Evolutionary conservation across 164 flowering plant genomes (phyloP).

Genomic region (Brasenia schreberi): DNA sequence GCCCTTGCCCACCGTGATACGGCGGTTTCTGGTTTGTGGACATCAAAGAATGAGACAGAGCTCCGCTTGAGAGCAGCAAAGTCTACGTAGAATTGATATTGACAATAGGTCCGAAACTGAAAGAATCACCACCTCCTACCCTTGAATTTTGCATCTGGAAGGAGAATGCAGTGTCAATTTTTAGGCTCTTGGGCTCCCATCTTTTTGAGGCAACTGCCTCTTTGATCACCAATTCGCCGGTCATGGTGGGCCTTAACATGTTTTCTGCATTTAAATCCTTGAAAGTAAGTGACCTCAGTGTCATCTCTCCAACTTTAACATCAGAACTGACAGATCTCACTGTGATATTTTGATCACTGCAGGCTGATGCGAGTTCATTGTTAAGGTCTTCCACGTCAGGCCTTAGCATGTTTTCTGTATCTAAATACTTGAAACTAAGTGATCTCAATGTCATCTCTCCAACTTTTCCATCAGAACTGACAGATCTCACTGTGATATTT

Average conservation of each 20-base stretch:
- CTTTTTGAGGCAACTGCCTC: conserved; percentile 25
- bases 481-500: too few species aligned
- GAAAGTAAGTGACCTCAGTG: background rate
- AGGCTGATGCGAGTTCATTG: background rate
- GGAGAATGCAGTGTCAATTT: conserved; percentile 15
- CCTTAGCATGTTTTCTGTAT: too few species aligned
- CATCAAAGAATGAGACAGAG: conserved; percentile 37
- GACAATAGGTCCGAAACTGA: background rate
- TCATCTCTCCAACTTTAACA: background rate
- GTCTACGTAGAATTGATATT: conserved; percentile 13
- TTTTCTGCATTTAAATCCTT: background rate
- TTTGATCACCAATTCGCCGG: conserved; percentile 2
- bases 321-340: conserved; percentile 1
- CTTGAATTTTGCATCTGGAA: conserved; percentile 14
- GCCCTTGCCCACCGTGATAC: conserved; percentile 50
- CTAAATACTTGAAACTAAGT: too few species aligned
- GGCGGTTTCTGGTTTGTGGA: conserved; percentile 36
- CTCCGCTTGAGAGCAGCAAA: conserved; percentile 36
- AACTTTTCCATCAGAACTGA: too few species aligned
- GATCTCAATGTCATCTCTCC: too few species aligned
- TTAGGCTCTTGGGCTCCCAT: conserved; percentile 15
- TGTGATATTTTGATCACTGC: conserved; percentile 8
- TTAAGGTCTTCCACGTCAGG: background rate
- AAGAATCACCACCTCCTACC: conserved; percentile 6
- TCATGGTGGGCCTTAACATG: background rate